These are phyloP conservation scores for Entomortierella chlamydospora DNA, from an alignment of 192 early-diverging fungal species.

Conservation along the genomic window DNA sequence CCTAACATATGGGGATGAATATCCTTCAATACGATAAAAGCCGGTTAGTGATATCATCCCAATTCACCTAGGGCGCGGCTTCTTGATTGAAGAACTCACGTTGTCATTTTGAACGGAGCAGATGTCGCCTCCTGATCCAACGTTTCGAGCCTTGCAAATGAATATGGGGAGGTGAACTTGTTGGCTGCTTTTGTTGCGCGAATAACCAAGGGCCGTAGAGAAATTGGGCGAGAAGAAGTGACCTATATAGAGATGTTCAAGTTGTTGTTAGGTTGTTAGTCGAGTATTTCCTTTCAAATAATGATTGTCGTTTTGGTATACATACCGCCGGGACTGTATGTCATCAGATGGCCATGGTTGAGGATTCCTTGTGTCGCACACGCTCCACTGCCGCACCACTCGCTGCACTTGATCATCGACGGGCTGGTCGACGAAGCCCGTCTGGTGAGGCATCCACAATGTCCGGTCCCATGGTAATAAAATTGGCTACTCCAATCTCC, in stretches of 20 bases:
- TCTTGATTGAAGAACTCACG: not conserved
- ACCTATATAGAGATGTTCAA: not conserved
- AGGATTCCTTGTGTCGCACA: slow-evolving; percentile 2
- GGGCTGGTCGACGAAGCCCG: not conserved
- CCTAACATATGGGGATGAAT: too few species aligned
- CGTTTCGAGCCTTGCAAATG: slow-evolving; percentile 12
- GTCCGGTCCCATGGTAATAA: slow-evolving; percentile 10
- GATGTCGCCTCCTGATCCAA: not conserved
- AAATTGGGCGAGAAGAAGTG: slow-evolving; percentile 10
- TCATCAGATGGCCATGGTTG: not conserved
- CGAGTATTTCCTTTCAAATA: too few species aligned
- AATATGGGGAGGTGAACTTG: not conserved
- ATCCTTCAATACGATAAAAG: too few species aligned
- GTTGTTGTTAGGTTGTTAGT: too few species aligned
- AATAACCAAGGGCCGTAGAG: not conserved
- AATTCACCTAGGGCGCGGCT: too few species aligned
- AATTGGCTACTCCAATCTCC: not conserved
- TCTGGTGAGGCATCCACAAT: slow-evolving; percentile 2
- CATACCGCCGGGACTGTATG: not conserved
- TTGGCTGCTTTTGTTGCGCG: not conserved
- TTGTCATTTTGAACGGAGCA: not conserved
- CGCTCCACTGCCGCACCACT: not conserved
- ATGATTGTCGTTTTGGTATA: too few species aligned
- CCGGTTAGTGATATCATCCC: too few species aligned
- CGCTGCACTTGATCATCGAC: not conserved